Conservation (phyloP, 352 stramenopile genomes). For the Phytophthora kernoviae region DNA sequence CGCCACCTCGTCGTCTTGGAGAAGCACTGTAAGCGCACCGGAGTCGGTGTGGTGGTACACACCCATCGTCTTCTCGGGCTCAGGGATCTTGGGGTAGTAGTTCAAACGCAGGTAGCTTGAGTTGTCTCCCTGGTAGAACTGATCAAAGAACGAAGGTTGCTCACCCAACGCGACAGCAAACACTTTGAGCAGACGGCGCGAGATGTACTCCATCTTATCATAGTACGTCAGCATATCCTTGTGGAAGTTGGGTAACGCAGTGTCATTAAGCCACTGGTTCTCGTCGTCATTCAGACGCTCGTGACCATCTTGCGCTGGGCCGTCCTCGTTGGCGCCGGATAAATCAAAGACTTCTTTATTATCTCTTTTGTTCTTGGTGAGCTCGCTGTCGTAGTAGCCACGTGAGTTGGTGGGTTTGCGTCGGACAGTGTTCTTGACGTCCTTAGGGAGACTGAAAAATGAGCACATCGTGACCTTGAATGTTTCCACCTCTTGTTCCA, state of each 20-base stretch:
- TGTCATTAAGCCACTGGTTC: constrained; percentile 81
- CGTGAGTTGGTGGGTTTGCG: constrained; percentile 85
- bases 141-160: constrained; percentile 51
- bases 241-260: constrained; percentile 60
- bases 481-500: constrained; percentile 47
- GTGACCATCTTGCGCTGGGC: constrained; percentile 40
- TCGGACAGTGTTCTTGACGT: constrained; percentile 55
- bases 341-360: constrained; percentile 9
- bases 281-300: constrained; percentile 85
- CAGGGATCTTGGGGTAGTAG: constrained; percentile 80
- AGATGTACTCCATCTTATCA: constrained; percentile 56
- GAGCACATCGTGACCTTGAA: constrained; percentile 68
- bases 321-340: constrained; percentile 44
- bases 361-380: constrained; percentile 90
- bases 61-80: constrained; percentile 49
- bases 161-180: constrained; percentile 58
- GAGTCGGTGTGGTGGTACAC: constrained; percentile 68
- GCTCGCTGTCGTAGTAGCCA: constrained; percentile 94
- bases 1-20: constrained; percentile 62
- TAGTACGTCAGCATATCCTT: constrained; percentile 44
- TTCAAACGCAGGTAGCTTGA: constrained; percentile 93
- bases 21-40: constrained; percentile 57
- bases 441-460: constrained; percentile 85
- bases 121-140: constrained; percentile 73
- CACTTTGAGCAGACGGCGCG: constrained; percentile 54